Evolutionary conservation across 176 grass and related monocot genomes (phyloP), one percentile per base, ranked within the genome.

Genomic region (Oryza longistaminata): DNA sequence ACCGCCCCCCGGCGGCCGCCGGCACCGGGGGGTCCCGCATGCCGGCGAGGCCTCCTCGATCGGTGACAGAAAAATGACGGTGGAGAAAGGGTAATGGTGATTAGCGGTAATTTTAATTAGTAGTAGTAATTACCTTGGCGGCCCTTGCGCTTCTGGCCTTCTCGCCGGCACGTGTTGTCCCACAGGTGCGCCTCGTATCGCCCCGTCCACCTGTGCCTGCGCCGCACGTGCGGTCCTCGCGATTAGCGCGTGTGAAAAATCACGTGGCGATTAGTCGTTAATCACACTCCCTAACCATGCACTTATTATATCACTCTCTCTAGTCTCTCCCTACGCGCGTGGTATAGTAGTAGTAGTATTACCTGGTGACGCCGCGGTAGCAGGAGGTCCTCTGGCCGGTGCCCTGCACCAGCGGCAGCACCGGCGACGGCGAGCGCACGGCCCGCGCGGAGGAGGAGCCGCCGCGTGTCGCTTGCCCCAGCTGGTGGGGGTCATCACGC

Each of bases 141-240:
- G 3, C 94, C 94, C 88, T 96, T 96, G 55, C 94, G 84, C 87
- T 93, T 95, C 84, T 95, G 93, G 65, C 90, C 93, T 27, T 95
- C 90, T 49, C 87, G 70, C 68, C 86, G 81, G 86, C 86, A 93
- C 80, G 93, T 93, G 93, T 95, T 95, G 80, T 95, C 93, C 93
- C 93, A 95, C n/a, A 95, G 91, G 76, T 95, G 93, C 80, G 93
- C 93, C 88, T 95, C 93, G 91, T 93, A 95, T 68, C 93, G 83
- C 34, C 86, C 83, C 24, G 93, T 95, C 93, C 93, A 95, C 86
- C 93, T 79, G 90, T 95, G 93, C 88, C 93, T 95, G 90, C 21
- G 25, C n/a, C 65, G 79, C 73, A 90, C 86, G 80, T 62, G 50
- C 71, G 82, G 50, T 19, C 69, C 11, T 14, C 33, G 68, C 4